These are phyloP conservation scores for Phytophthora citricola DNA, from an alignment of 352 stramenopile species.

Conservation along the genomic window DNA sequence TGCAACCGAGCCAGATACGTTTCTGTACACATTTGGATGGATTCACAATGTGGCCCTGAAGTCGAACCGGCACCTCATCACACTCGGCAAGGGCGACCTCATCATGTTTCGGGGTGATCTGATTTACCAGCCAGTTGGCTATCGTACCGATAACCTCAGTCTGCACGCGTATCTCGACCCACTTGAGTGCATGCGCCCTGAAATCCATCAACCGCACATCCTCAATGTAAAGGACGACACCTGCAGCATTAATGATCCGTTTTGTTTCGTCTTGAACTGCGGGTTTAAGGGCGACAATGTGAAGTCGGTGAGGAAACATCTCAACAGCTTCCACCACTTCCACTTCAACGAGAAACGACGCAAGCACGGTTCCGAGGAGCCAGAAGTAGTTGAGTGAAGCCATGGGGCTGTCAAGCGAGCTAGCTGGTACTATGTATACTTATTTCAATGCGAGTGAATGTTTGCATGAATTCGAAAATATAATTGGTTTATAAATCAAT, in stretches of 20 bases:
- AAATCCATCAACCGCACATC: not conserved
- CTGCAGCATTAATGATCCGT: not conserved
- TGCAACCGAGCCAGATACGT: not conserved
- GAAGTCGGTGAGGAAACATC: not conserved
- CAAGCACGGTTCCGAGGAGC: not conserved
- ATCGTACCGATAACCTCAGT: not conserved
- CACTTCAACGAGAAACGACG: not conserved
- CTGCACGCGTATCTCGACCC: not conserved
- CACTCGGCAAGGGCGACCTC: slow-evolving; percentile 4
- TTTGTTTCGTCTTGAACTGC: slow-evolving; percentile 8
- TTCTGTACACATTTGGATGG: slow-evolving; percentile 2
- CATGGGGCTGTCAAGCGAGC: no score
- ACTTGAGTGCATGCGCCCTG: not conserved
- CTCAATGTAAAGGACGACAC: not conserved
- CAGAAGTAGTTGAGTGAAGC: not conserved
- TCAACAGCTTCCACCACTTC: slow-evolving; percentile 5
- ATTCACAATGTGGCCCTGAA: not conserved
- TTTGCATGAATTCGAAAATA: no score
- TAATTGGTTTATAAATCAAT: no score
- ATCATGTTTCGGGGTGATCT: slow-evolving; percentile 6
- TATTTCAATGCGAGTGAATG: no score
- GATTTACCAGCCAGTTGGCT: not conserved
- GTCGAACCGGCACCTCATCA: not conserved
- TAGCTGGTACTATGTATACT: no score
- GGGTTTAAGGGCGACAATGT: not conserved